These are phyloP conservation scores for Hypoxylon sp. DNA, from an alignment of 2,329 filamentous ascomycete species.

Conservation along the genomic window DNA sequence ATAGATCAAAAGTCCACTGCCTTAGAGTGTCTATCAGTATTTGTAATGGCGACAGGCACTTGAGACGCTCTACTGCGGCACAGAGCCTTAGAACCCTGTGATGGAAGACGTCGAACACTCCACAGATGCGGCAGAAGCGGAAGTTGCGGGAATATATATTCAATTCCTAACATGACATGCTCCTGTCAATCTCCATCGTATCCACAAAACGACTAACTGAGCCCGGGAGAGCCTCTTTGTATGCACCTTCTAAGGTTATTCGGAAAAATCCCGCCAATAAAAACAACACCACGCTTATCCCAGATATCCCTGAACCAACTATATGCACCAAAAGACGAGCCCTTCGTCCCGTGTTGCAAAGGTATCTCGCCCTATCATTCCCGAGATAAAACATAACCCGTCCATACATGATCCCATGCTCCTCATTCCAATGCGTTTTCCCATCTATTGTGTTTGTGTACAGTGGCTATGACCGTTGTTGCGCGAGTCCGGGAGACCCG, in stretches of 20 bases:
- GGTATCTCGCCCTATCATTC: slow-evolving; percentile 34
- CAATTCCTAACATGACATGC: slow-evolving; percentile 13
- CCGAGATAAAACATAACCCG: slow-evolving; percentile 24
- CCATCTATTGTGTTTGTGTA: slow-evolving; percentile 11
- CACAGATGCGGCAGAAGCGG: slow-evolving; percentile 4
- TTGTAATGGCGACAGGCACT: slow-evolving; percentile 8
- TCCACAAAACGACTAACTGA: slow-evolving; percentile 10
- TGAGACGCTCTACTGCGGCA: slow-evolving; percentile 9
- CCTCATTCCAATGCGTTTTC: slow-evolving; percentile 26
- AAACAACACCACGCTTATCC: slow-evolving; percentile 23
- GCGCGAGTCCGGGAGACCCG: slow-evolving; percentile 69
- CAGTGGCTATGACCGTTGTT: slow-evolving; percentile 33
- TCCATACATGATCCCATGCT: slow-evolving; percentile 32
- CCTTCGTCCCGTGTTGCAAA: slow-evolving; percentile 38
- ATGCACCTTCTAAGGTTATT: slow-evolving; percentile 34
- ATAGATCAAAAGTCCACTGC: slow-evolving; percentile 5
- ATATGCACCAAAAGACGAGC: slow-evolving; percentile 47
- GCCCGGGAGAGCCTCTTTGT: slow-evolving; percentile 40
- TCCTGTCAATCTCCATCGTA: slow-evolving; percentile 24
- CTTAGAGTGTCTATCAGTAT: background rate
- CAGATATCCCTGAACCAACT: slow-evolving; percentile 30
- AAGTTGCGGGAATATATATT: slow-evolving; percentile 16
- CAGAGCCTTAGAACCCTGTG: slow-evolving; percentile 6
- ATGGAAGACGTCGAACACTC: slow-evolving; percentile 2
- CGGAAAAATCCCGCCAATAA: slow-evolving; percentile 19